phyloP scores from a whole-genome alignment of 768 basidiomycete genomes.

The Leucocoprinus birnbaumii region DNA sequence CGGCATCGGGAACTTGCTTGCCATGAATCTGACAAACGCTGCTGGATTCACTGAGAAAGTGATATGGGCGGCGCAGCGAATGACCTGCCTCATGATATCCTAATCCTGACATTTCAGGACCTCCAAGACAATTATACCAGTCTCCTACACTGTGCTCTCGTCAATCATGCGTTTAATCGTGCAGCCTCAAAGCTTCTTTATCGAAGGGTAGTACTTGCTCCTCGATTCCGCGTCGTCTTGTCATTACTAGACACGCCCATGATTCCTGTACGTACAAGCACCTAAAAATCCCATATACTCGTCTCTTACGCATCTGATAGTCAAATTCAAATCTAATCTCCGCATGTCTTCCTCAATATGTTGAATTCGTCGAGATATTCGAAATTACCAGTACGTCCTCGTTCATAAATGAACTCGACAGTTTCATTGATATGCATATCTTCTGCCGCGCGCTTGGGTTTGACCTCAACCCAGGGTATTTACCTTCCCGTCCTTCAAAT shows the following conservation, averaged over 20 bases:
- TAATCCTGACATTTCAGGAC: conserved; percentile 28
- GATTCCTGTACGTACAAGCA: neutral
- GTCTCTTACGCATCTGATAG: conserved; percentile 21
- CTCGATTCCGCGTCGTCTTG: conserved; percentile 24
- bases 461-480: conserved; percentile 14
- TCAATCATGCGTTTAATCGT: conserved; percentile 41
- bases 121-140: conserved; percentile 30
- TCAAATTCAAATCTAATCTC: conserved; percentile 34
- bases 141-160: conserved; percentile 40
- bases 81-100: conserved; percentile 30
- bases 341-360: conserved; percentile 36
- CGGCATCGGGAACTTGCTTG: no score
- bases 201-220: conserved; percentile 37
- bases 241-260: conserved; percentile 30
- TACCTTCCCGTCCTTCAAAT: conserved; percentile 16
- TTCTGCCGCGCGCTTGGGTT: neutral
- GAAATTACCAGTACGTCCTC: conserved; percentile 42
- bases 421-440: no score
- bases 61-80: conserved; percentile 3
- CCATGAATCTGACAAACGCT: no score
- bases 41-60: neutral
- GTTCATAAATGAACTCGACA: no score
- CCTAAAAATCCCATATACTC: neutral
- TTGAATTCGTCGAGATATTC: conserved; percentile 36
- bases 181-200: conserved; percentile 47